Percentiles rank a stretch among this genome's conserved stretches.
Conservation (phyloP, 140 eudicot species). For the Oenanthe javanica region DNA sequence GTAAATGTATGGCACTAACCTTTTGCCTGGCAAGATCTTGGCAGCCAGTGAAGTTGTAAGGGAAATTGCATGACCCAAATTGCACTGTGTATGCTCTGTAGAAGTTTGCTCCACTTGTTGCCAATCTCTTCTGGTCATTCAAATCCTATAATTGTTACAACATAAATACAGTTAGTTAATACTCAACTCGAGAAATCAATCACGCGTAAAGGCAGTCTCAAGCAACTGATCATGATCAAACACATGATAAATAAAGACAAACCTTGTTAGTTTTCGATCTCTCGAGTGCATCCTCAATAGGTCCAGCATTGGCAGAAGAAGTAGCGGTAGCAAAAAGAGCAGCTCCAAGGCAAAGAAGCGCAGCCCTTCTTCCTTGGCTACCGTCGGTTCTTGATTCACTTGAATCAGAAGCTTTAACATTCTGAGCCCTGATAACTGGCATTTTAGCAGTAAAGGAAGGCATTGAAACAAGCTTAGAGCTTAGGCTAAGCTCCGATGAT, state of each 20-base stretch:
- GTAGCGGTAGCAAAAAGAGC: conserved; percentile 60
- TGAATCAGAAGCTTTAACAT: conserved; percentile 15
- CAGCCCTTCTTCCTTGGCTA: conserved; percentile 66
- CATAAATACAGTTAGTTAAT: neutral
- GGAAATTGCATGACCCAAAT: conserved; percentile 96
- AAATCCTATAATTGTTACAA: conserved; percentile 38
- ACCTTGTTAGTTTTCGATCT: conserved; percentile 96
- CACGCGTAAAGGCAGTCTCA: neutral
- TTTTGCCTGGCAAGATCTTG: conserved; percentile 97
- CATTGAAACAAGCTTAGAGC: conserved; percentile 43
- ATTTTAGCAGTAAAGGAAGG: conserved; percentile 34
- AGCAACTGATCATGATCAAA: neutral
- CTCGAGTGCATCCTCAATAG: conserved; percentile 76
- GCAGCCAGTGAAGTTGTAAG: conserved; percentile 99
- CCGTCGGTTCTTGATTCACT: neutral
- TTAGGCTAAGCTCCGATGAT: conserved; percentile 49
- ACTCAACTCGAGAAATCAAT: neutral
- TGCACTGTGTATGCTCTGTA: conserved; percentile 89
- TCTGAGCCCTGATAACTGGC: conserved; percentile 68
- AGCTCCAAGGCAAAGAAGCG: conserved; percentile 67
- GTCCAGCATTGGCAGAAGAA: conserved; percentile 79
- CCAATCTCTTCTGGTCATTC: conserved; percentile 94
- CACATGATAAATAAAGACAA: neutral
- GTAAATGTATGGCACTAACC: conserved; percentile 30
- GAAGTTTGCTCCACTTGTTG: conserved; percentile 96